A percentile compares a stretch with the other conserved stretches of the same genome.
These are phyloP conservation scores for Wickerhamomyces sp. DNA, from an alignment of 1,139 yeast species.

Conservation along the genomic window DNA sequence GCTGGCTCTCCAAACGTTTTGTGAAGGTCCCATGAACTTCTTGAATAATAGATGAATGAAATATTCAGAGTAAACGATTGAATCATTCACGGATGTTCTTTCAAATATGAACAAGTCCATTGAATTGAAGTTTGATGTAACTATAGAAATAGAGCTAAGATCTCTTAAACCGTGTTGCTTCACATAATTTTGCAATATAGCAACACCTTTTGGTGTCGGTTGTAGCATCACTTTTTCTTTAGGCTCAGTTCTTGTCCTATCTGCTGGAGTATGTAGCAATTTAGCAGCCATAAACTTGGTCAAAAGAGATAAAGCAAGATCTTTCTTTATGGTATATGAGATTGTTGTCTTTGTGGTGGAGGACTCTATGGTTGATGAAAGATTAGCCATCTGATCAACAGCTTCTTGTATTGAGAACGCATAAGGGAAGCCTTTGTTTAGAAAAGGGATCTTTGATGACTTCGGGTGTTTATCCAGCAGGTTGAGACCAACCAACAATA, in stretches of 20 bases:
- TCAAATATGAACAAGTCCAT: conserved; percentile 71
- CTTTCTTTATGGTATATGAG: conserved; percentile 52
- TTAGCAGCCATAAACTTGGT: conserved; percentile 60
- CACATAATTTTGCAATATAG: conserved; percentile 60
- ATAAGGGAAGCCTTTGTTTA: conserved; percentile 36
- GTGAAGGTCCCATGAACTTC: conserved; percentile 58
- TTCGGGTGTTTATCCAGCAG: conserved; percentile 30
- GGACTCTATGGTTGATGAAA: conserved; percentile 46
- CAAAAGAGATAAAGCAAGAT: conserved; percentile 48
- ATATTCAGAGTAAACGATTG: conserved; percentile 59
- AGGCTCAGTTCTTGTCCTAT: conserved; percentile 54
- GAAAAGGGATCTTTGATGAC: conserved; percentile 23
- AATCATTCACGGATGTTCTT: conserved; percentile 56
- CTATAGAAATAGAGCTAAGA: conserved; percentile 38
- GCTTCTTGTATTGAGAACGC: conserved; percentile 55
- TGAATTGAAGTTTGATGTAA: conserved; percentile 57
- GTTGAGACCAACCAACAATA: conserved; percentile 46
- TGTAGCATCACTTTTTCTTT: conserved; percentile 48
- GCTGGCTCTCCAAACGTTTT: conserved; percentile 65
- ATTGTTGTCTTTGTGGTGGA: conserved; percentile 53
- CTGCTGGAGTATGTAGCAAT: conserved; percentile 72
- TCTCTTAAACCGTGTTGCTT: conserved; percentile 48
- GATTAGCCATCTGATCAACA: conserved; percentile 41
- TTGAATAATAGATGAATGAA: conserved; percentile 64
- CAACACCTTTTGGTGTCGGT: conserved; percentile 91